Conservation (phyloP, 192 early-diverging fungal species). For the Ramicandelaber brevisporus region DNA sequence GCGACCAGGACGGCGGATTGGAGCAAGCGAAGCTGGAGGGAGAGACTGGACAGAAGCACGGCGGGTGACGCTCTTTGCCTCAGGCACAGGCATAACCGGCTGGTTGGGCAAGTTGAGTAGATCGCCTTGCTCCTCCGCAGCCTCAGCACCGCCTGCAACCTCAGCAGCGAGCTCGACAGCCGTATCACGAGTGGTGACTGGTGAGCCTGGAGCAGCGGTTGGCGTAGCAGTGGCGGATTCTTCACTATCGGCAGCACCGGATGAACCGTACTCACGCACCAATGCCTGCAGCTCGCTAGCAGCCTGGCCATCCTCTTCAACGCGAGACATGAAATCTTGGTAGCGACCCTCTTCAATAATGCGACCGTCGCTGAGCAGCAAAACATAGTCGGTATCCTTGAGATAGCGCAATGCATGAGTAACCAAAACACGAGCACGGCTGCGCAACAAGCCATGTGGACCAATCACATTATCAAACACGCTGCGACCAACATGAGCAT, state of each 20-base stretch:
- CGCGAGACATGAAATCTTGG: constrained; percentile 26
- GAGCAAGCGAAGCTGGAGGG: constrained; percentile 26
- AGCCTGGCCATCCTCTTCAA: too few species aligned
- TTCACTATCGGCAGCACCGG: constrained; percentile 2
- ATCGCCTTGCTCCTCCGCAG: not conserved
- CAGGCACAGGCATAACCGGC: too few species aligned
- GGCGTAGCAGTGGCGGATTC: constrained; percentile 1
- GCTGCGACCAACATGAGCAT: constrained; percentile 46
- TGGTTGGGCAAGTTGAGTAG: too few species aligned
- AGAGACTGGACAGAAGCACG: constrained; percentile 14
- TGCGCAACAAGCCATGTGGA: constrained; percentile 51
- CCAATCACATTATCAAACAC: constrained; percentile 80
- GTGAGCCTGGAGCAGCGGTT: constrained; percentile 1
- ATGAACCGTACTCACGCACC: constrained; percentile 56
- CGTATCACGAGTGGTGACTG: constrained; percentile 1
- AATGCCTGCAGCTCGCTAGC: constrained; percentile 33
- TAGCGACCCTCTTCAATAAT: constrained; percentile 42
- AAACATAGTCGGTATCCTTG: constrained; percentile 27
- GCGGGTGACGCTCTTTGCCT: constrained; percentile 5
- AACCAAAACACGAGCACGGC: constrained; percentile 56
- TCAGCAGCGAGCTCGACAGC: not conserved
- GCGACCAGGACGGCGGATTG: constrained; percentile 7
- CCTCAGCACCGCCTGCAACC: not conserved
- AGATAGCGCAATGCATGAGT: constrained; percentile 62
- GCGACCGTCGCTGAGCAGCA: constrained; percentile 47